Base-by-base conservation (phyloP, 2,329 filamentous ascomycete genomes). In the Fusarium luffae region DNA sequence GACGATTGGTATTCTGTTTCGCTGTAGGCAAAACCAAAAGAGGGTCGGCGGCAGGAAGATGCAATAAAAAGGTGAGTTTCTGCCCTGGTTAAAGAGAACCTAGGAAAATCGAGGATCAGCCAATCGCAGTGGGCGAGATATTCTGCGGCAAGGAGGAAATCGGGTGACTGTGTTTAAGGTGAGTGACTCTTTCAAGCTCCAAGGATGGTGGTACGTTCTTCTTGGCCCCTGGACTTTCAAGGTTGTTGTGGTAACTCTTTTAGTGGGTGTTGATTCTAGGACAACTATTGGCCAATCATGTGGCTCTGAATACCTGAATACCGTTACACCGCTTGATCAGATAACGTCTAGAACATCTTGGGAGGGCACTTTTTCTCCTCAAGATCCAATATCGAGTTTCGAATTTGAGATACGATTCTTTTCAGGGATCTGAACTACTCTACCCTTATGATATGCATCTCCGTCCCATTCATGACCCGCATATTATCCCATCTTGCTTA, bases 81-180 rank as follows among this genome's bases (percentile, higher is more conserved):
- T 65, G 55, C 59, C 60, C 54, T 59, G 40, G 50, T 61, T 62
- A 63, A 49, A 69, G 55, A 66, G 66, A 54, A 63, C 58, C 58
- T 63, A 42, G 66, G 57, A 68, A 61, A 69, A 66, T 60, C 62
- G 47, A 59, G 30, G 21, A 47, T 52, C 63, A 69, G 61, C 73
- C 73, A 75, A 75, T 75, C 58, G 72, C 64, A 75, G 73, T 56
- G 59, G 54, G 64, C 66, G 65, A 64, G 73, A 72, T 75, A 61
- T 63, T 65, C 57, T 69, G 65, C 63, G 54, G 63, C 56, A 62
- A 61, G 63, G 52, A 69, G 63, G 70, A 74, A 70, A 75, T 74
- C 70, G 73, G 72, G 70, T 75, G 73, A 75, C 64, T 50, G 69
- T 73, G 62, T 70, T 65, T 54, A 46, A 63, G 62, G 52, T 66